phyloP scores from a whole-genome alignment of 78 protist genomes.

The Salpingoeca rosetta region DNA sequence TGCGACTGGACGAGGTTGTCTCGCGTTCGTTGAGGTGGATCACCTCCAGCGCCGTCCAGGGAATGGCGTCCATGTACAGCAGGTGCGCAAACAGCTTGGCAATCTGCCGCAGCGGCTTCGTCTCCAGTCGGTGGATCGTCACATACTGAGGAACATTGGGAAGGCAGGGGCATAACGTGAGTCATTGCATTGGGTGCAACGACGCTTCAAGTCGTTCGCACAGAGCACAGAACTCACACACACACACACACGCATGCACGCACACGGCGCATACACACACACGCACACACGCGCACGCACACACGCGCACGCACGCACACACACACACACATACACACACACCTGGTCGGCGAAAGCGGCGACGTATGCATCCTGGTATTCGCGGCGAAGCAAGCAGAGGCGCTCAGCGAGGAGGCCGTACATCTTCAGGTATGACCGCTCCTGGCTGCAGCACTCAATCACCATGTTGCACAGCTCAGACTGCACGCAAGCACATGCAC shows the following conservation, averaged over 20 bases:
- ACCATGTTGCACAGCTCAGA: conserved; percentile 75
- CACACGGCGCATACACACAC: too few species aligned
- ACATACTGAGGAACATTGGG: conserved; percentile 29
- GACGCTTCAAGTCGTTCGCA: too few species aligned
- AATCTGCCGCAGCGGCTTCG: conserved; percentile 64
- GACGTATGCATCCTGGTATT: conserved; percentile 22
- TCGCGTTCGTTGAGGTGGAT: conserved; percentile 64
- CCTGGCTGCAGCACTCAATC: conserved; percentile 90
- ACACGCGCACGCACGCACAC: background rate
- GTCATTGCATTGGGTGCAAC: background rate
- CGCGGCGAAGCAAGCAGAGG: background rate
- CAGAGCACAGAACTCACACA: too few species aligned
- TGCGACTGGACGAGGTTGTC: conserved; percentile 84
- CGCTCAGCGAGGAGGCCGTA: conserved; percentile 72
- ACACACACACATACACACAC: background rate
- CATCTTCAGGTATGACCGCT: conserved; percentile 69
- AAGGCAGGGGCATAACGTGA: background rate
- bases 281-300: background rate
- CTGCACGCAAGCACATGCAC: conserved; percentile 66
- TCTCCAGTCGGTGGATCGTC: conserved; percentile 80
- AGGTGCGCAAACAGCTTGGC: conserved; percentile 68
- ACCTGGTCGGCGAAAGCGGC: conserved; percentile 23
- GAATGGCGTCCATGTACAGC: conserved; percentile 49
- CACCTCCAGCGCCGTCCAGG: conserved; percentile 40
- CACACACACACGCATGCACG: background rate